Base-by-base conservation (phyloP, 106 monocot genomes). In the Xerophyta viscosa region DNA sequence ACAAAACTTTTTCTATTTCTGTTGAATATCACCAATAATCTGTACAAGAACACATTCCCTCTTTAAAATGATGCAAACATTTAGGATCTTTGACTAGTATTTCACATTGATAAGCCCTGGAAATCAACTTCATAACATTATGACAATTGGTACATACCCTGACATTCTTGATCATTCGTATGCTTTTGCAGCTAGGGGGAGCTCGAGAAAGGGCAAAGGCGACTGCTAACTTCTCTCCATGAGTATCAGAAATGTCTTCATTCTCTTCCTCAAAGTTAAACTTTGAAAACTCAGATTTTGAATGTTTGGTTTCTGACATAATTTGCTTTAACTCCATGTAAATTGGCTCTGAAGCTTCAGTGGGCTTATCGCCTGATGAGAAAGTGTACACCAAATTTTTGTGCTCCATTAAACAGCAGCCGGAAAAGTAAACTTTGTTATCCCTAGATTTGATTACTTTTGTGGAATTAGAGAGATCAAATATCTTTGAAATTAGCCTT, bases 21-120 rank as follows among this genome's bases (percentile, higher is more conserved):
- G 33, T 33, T 11, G 11, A 33, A 44, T 53, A 2, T 79, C 53
- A 94, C 94, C 94, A 94, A 54, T 84, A 88, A 44, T 85, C 94
- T 54, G 63, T 65, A 58, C 94, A 94, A 36, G 88, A 88, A 53
- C 94, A 94, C 17, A 58, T 51, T 3, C 94, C 94, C 63, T 84
- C 67, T 64, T 65, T 73, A 33, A 94, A 88, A 42, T 61, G 64
- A 72, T 94, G 94, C 75, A 94, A 66, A 66, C 70, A 67, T 23
- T 54, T 70, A 18, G 76, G 62, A 79, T 94, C 94, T 64, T 88
- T 94, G 21, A 94, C 53, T 41, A 88, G 31, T 37, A 94, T 78
- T 37, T 71, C 81, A 23, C 75, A 50, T 4, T 41, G 22, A 62
- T 70, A 57, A 29, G 52, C 31, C 49, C 70, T 63, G 3, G 88